Evolutionary conservation across 495 filamentous ascomycete genomes (phyloP).

Genomic region (Penicillium arizonense): DNA sequence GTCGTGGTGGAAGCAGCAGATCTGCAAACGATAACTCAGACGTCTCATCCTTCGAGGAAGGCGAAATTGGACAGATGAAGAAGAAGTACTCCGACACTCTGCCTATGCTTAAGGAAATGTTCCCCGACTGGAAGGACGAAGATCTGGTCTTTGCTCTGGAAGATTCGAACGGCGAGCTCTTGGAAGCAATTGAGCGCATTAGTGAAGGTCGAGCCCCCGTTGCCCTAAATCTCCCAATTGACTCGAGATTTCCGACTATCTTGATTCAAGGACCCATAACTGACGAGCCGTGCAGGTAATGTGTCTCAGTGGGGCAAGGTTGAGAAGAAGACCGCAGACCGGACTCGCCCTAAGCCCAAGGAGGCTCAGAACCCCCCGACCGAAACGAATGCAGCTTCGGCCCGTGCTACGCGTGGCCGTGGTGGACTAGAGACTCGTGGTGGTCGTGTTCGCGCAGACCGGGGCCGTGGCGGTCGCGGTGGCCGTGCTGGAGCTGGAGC

Average conservation of each 20-base stretch:
- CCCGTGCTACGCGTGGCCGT: constrained; percentile 64
- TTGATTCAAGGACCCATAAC: constrained; percentile 4
- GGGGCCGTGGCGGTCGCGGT: constrained; percentile 74
- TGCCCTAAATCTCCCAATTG: constrained; percentile 4
- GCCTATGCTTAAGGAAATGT: constrained; percentile 79
- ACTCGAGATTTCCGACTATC: not conserved
- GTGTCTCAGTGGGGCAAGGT: constrained; percentile 95
- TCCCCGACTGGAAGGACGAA: constrained; percentile 87
- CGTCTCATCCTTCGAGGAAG: constrained; percentile 63
- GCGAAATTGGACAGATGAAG: constrained; percentile 89
- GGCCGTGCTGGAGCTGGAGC: constrained; percentile 60
- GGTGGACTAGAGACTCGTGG: constrained; percentile 64
- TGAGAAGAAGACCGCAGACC: constrained; percentile 85
- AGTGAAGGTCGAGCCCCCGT: constrained; percentile 67
- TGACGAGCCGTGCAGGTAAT: constrained; percentile 58
- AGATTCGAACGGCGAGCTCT: constrained; percentile 87
- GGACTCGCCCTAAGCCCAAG: constrained; percentile 79
- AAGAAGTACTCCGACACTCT: constrained; percentile 77
- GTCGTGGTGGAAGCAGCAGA: constrained; percentile 60
- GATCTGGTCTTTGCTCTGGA: constrained; percentile 88
- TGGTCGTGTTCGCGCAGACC: constrained; percentile 69
- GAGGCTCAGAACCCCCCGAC: constrained; percentile 58
- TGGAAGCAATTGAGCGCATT: constrained; percentile 82
- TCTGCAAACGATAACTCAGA: constrained; percentile 67
- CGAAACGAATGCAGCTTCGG: constrained; percentile 43